These are phyloP conservation scores for Colletotrichum chlorophyti DNA, from an alignment of 2,329 filamentous ascomycete species.

Conservation along the genomic window DNA sequence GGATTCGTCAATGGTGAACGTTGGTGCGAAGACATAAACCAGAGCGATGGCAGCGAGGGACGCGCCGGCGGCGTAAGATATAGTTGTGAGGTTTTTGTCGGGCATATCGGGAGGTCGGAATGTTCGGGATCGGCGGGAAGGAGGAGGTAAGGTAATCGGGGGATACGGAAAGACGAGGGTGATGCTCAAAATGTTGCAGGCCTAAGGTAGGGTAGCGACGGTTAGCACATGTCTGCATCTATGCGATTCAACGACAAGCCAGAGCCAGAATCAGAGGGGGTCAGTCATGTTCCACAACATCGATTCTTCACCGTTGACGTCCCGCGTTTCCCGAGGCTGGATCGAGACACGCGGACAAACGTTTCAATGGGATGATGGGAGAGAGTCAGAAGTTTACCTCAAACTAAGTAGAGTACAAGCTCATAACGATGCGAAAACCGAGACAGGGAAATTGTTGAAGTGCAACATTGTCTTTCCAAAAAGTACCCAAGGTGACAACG, in stretches of 20 bases:
- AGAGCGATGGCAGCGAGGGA: conserved; percentile 93
- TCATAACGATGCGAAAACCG: conserved; percentile 21
- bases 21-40: conserved; percentile 98
- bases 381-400: no score
- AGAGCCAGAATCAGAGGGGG: no score
- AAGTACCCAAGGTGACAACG: background rate
- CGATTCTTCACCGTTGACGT: no score
- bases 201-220: background rate
- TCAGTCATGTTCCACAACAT: no score
- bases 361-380: no score
- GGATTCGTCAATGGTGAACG: conserved; percentile 90
- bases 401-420: conserved; percentile 1
- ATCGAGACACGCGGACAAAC: background rate
- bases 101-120: conserved; percentile 62
- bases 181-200: background rate
- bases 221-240: background rate
- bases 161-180: conserved; percentile 1
- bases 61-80: conserved; percentile 93
- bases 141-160: background rate
- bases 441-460: background rate
- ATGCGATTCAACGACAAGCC: no score
- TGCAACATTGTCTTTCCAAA: conserved; percentile 20
- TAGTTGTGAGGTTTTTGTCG: conserved; percentile 82
- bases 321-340: no score
- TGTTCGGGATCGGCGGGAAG: conserved; percentile 6